A percentile compares a stretch with the other conserved stretches of the same genome.
Conservation (phyloP, 768 basidiomycete genomes). For the Leccinum pellstonianum region DNA sequence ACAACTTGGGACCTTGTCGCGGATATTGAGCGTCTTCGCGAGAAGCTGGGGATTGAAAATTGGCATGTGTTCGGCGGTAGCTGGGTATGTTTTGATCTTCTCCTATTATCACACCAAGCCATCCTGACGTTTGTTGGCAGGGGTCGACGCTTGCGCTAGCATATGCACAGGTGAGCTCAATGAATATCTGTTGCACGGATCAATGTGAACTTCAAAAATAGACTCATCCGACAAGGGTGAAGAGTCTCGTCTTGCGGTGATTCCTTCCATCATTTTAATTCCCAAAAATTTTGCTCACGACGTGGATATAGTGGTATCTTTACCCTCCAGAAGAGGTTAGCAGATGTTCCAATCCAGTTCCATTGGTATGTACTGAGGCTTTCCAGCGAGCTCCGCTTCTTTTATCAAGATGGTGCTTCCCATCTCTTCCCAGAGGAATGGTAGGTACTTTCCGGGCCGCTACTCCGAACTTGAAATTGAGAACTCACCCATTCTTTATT, state of each 20-base stretch:
- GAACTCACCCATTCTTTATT: not conserved
- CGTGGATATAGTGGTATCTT: slow-evolving; percentile 71
- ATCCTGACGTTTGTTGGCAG: slow-evolving; percentile 32
- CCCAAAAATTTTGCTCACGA: slow-evolving; percentile 1
- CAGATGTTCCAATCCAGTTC: not conserved
- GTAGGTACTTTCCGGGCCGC: slow-evolving; percentile 37
- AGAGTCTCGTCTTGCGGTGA: slow-evolving; percentile 73
- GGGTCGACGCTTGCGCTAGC: slow-evolving; percentile 85
- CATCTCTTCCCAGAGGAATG: slow-evolving; percentile 88
- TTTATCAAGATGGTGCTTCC: slow-evolving; percentile 86
- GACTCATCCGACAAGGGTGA: slow-evolving; percentile 80
- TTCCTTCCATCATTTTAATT: slow-evolving; percentile 7
- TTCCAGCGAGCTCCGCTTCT: slow-evolving; percentile 76
- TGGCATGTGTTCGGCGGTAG: slow-evolving; percentile 97
- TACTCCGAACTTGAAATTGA: not conserved
- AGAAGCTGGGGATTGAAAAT: slow-evolving; percentile 72
- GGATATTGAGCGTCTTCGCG: slow-evolving; percentile 81
- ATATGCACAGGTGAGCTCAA: slow-evolving; percentile 69
- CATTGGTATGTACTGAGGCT: slow-evolving; percentile 1
- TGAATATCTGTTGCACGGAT: not conserved
- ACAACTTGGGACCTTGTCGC: slow-evolving; percentile 93
- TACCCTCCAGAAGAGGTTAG: slow-evolving; percentile 73
- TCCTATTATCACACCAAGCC: not conserved
- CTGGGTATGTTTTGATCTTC: slow-evolving; percentile 59
- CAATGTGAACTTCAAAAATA: slow-evolving; percentile 28